Percentiles rank a stretch among this genome's conserved stretches.
Conservation (phyloP, 345 rosid species). For the Salix dunnii region DNA sequence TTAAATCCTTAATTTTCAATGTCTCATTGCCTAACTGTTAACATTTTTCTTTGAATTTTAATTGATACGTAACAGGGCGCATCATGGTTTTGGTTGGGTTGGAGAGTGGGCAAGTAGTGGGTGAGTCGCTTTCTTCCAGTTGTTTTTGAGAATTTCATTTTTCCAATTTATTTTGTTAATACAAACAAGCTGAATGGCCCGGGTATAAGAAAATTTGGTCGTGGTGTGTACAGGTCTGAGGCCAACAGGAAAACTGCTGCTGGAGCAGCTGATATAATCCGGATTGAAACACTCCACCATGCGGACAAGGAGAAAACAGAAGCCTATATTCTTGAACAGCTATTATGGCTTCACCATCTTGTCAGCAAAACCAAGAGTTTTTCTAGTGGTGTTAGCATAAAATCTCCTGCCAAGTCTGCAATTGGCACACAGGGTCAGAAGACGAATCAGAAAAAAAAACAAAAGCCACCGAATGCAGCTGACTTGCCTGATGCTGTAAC, state of each 20-base stretch:
- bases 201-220: conserved; percentile 2
- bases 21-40: neutral
- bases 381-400: conserved; percentile 7
- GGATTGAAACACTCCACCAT: conserved; percentile 82
- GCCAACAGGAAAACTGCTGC: conserved; percentile 41
- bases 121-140: conserved; percentile 12
- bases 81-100: conserved; percentile 39
- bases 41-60: neutral
- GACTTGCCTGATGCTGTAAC: neutral
- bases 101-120: conserved; percentile 35
- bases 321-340: conserved; percentile 68
- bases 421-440: neutral
- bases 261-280: conserved; percentile 48
- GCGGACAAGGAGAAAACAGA: conserved; percentile 80
- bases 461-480: conserved; percentile 16
- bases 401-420: conserved; percentile 18
- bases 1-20: neutral
- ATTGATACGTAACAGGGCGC: conserved; percentile 17
- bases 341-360: conserved; percentile 78
- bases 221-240: conserved; percentile 49
- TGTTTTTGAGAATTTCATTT: neutral
- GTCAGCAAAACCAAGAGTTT: conserved; percentile 44
- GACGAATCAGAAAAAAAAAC: conserved; percentile 17
- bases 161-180: neutral
- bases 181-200: neutral